These are phyloP conservation scores for Pythium dissotocum DNA, from an alignment of 352 stramenopile species.

Conservation along the genomic window DNA sequence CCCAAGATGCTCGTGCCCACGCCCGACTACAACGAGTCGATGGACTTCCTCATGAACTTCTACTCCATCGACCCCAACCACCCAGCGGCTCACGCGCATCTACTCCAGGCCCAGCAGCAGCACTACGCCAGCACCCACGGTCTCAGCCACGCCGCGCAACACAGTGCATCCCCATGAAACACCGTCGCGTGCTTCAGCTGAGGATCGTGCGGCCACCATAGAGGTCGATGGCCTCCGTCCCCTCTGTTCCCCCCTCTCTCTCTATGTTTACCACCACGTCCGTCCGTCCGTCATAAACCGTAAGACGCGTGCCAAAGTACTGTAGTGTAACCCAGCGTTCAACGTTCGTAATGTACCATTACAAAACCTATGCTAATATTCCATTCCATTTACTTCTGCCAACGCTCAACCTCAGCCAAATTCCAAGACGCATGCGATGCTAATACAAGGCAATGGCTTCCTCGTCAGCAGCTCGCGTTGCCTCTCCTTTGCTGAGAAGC, in stretches of 20 bases:
- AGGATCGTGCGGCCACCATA: constrained; percentile 10
- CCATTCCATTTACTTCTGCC: neutral
- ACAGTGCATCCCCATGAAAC: constrained; percentile 8
- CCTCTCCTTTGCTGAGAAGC: neutral
- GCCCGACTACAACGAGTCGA: constrained; percentile 73
- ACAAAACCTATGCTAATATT: constrained; percentile 11
- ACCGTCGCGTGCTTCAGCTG: neutral
- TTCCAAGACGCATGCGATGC: no score
- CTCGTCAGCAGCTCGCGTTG: neutral
- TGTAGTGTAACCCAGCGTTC: constrained; percentile 12
- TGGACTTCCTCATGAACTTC: constrained; percentile 83
- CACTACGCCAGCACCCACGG: constrained; percentile 21
- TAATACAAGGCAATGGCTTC: no score
- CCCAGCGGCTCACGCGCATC: constrained; percentile 24
- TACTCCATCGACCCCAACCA: constrained; percentile 56
- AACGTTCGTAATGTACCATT: constrained; percentile 6
- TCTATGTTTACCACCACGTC: neutral
- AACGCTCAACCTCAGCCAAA: no score
- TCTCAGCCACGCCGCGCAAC: neutral
- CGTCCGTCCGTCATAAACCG: constrained; percentile 4
- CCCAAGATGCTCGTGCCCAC: constrained; percentile 33
- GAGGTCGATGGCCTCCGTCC: neutral
- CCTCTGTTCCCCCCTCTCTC: neutral
- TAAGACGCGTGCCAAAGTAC: constrained; percentile 1
- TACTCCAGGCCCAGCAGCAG: constrained; percentile 23